A percentile compares a stretch with the other conserved stretches of the same genome.
These are phyloP conservation scores for Areca catechu DNA, from an alignment of 176 grass and related monocot species.

Conservation along the genomic window DNA sequence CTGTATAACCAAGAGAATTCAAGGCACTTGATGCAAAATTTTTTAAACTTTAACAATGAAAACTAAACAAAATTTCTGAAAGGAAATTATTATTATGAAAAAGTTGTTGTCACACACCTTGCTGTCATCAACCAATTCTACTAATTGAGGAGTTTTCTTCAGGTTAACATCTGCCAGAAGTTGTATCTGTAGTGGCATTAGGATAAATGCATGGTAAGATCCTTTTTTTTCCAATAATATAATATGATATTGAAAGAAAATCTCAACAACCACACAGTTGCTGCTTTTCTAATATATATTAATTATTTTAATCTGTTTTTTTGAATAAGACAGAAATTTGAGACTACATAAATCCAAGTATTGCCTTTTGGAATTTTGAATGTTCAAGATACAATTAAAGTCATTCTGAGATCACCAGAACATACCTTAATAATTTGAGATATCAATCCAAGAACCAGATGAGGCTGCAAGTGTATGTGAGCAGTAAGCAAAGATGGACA, in stretches of 20 bases:
- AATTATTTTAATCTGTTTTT: too few species aligned
- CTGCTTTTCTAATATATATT: too few species aligned
- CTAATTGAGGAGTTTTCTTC: conserved; percentile 90
- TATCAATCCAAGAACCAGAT: conserved; percentile 91
- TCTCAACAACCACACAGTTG: too few species aligned
- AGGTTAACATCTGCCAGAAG: conserved; percentile 88
- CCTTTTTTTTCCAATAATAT: background rate
- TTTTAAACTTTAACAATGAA: too few species aligned
- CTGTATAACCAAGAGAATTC: conserved; percentile 22
- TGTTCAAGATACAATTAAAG: too few species aligned
- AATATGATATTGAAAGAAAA: background rate
- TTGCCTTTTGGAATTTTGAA: too few species aligned
- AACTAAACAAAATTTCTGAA: background rate
- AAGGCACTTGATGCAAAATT: background rate
- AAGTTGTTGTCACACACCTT: conserved; percentile 37
- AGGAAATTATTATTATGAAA: conserved; percentile 3
- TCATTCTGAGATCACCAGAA: conserved; percentile 1
- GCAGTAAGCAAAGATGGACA: background rate
- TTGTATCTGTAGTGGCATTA: conserved; percentile 64
- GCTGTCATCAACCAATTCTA: conserved; percentile 78
- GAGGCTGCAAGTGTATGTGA: conserved; percentile 56
- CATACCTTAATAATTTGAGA: conserved; percentile 94
- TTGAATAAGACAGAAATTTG: too few species aligned
- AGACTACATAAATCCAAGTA: too few species aligned
- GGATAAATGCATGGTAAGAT: background rate